Evolutionary conservation across 768 basidiomycete genomes (phyloP).

Genomic region (Crassisporium funariophilum): DNA sequence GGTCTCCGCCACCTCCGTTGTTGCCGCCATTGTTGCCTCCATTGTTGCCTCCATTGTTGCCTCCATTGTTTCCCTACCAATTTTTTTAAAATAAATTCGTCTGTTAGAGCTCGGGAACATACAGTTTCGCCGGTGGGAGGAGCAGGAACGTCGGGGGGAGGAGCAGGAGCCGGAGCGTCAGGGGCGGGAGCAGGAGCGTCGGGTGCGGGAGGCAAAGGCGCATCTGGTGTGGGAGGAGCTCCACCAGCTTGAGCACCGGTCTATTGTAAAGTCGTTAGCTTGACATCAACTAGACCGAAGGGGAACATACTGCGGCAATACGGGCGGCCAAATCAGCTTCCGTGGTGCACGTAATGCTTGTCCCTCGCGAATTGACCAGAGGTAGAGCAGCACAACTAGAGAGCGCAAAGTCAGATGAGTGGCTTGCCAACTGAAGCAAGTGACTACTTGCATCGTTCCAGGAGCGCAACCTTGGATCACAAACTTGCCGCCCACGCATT

Average conservation of each 20-base stretch:
- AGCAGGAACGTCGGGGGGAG: no score
- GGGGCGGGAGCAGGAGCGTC: no score
- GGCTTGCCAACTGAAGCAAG: neutral
- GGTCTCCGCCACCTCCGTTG: slow-evolving; percentile 11
- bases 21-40: slow-evolving; percentile 2
- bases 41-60: slow-evolving; percentile 8
- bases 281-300: neutral
- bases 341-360: slow-evolving; percentile 54
- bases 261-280: no score
- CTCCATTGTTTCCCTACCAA: no score
- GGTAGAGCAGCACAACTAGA: slow-evolving; percentile 54
- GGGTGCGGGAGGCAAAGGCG: no score
- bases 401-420: neutral
- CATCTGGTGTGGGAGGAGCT: no score
- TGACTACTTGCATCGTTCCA: slow-evolving; percentile 36
- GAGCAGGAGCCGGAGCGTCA: no score
- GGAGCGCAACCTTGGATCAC: slow-evolving; percentile 35
- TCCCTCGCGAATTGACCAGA: slow-evolving; percentile 49
- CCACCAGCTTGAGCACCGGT: no score
- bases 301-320: slow-evolving; percentile 43
- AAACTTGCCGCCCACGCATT: slow-evolving; percentile 54
- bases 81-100: no score
- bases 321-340: slow-evolving; percentile 47
- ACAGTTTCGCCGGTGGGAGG: no score
- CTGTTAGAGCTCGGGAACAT: no score